These are phyloP conservation scores for Beta lomatogona DNA, from an alignment of 179 eudicot genomes.

Conservation along the genomic window DNA sequence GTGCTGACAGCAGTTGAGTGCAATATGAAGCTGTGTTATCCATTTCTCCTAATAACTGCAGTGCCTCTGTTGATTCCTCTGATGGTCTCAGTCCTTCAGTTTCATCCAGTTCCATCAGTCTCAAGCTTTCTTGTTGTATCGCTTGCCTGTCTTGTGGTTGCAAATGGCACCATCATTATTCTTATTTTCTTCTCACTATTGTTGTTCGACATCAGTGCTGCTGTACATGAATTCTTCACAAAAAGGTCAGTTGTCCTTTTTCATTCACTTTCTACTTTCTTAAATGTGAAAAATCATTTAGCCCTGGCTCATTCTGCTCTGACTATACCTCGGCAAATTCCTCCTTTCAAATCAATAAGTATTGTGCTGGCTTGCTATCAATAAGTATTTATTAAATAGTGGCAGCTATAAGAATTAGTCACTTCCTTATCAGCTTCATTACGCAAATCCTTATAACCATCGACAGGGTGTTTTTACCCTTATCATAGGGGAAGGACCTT, in stretches of 20 bases:
- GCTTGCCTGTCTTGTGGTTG: slow-evolving; percentile 62
- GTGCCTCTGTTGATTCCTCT: slow-evolving; percentile 59
- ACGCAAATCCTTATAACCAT: no score
- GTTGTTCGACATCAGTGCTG: slow-evolving; percentile 57
- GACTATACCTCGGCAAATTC: neutral
- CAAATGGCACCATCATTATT: slow-evolving; percentile 69
- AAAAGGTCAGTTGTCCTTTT: slow-evolving; percentile 56
- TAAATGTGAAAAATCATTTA: no score
- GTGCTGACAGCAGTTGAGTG: slow-evolving; percentile 80
- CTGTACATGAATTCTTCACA: slow-evolving; percentile 69
- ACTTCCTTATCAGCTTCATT: no score
- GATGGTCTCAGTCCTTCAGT: slow-evolving; percentile 54
- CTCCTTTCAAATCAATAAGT: neutral
- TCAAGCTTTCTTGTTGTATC: slow-evolving; percentile 67
- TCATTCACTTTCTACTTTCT: no score
- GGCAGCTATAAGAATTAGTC: no score
- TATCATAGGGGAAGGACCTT: no score
- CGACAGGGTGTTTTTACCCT: no score
- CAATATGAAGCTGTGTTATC: slow-evolving; percentile 73
- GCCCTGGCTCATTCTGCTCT: neutral
- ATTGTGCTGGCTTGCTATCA: neutral
- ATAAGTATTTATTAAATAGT: no score
- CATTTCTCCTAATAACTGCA: slow-evolving; percentile 54
- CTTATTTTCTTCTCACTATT: slow-evolving; percentile 54
- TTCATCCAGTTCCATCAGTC: slow-evolving; percentile 57